These are phyloP conservation scores for Jatropha multifida DNA, from an alignment of 441 rosid genomes.

Conservation along the genomic window DNA sequence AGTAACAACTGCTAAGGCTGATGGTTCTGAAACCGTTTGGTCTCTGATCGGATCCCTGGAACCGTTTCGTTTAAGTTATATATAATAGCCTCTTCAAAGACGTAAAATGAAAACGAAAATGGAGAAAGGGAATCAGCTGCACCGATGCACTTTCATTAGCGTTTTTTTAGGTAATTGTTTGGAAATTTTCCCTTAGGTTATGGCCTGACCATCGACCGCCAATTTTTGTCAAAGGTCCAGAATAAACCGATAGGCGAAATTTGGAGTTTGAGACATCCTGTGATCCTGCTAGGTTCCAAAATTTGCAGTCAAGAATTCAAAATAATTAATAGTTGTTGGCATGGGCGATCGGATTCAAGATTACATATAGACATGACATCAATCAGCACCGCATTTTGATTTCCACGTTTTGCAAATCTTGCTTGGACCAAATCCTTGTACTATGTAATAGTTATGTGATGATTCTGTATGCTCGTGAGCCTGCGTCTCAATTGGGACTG, in stretches of 20 bases:
- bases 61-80: too few species aligned
- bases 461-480: background rate
- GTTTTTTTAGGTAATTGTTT: too few species aligned
- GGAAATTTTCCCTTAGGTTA: too few species aligned
- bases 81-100: too few species aligned
- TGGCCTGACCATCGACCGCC: too few species aligned
- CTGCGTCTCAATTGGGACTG: background rate
- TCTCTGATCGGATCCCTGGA: too few species aligned
- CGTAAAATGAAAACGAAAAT: too few species aligned
- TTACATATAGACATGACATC: background rate
- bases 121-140: too few species aligned
- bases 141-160: too few species aligned
- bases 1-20: too few species aligned
- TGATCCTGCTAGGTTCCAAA: background rate
- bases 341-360: background rate
- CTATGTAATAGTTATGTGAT: background rate
- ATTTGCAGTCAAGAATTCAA: background rate
- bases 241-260: background rate
- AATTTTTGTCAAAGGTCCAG: too few species aligned
- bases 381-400: background rate
- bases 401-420: background rate
- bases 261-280: background rate
- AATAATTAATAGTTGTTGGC: background rate
- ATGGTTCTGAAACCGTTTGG: too few species aligned
- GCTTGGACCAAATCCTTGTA: background rate